Evolutionary conservation across 305 asterid species (phyloP).

Genomic region (Stenogyne calaminthoides): DNA sequence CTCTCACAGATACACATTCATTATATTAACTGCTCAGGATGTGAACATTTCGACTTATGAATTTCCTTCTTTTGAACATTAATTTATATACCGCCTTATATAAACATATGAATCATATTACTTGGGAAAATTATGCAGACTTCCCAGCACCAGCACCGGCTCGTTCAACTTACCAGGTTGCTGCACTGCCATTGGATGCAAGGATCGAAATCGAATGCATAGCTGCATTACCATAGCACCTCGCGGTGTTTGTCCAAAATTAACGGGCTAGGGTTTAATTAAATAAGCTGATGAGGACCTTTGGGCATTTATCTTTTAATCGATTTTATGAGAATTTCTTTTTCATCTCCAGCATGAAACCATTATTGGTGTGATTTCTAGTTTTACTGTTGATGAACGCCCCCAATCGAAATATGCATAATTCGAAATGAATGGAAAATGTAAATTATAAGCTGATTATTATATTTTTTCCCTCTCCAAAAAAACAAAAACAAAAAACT

Average conservation of each 20-base stretch:
- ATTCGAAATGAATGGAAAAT: not conserved
- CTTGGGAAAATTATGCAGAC: constrained; percentile 48
- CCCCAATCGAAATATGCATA: not conserved
- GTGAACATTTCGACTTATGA: not conserved
- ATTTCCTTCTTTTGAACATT: not conserved
- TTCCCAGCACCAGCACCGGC: constrained; percentile 89
- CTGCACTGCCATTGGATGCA: constrained; percentile 81
- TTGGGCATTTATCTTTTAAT: no score
- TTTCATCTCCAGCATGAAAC: not conserved
- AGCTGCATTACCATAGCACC: constrained; percentile 38
- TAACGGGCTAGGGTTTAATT: not conserved
- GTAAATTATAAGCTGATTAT: not conserved
- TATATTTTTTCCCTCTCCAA: no score
- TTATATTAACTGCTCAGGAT: not conserved
- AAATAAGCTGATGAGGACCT: constrained; percentile 27
- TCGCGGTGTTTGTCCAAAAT: not conserved
- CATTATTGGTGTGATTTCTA: not conserved
- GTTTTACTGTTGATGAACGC: not conserved
- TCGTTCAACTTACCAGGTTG: constrained; percentile 94
- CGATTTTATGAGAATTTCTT: not conserved
- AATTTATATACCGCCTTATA: not conserved
- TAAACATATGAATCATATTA: not conserved
- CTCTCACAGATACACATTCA: not conserved
- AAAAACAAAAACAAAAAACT: no score
- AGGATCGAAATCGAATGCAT: constrained; percentile 59